Evolutionary conservation across 352 stramenopile genomes (phyloP).

Genomic region (Globisporangium camurandrum): DNA sequence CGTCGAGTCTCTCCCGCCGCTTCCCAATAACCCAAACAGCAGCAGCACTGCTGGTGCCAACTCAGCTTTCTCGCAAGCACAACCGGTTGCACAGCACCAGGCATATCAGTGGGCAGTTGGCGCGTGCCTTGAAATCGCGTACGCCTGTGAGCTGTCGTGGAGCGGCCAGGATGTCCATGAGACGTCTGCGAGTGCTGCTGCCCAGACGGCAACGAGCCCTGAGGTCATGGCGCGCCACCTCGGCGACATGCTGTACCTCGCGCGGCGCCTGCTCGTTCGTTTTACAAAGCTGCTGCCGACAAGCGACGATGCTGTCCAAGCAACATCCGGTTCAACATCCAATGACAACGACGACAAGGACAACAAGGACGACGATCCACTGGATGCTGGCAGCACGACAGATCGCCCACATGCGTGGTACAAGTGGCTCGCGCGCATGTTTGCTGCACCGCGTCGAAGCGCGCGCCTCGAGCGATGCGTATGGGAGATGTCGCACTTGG

Average conservation of each 20-base stretch:
- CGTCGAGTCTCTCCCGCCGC: slow-evolving; percentile 21
- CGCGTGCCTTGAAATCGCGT: slow-evolving; percentile 67
- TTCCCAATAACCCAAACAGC: slow-evolving; percentile 11
- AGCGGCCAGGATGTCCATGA: slow-evolving; percentile 57
- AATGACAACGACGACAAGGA: neutral
- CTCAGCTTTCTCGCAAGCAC: too few species aligned
- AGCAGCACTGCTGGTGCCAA: too few species aligned
- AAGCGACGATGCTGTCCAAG: neutral
- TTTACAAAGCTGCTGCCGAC: slow-evolving; percentile 11
- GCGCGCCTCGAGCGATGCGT: slow-evolving; percentile 46
- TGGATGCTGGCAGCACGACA: neutral
- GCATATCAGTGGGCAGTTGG: slow-evolving; percentile 63
- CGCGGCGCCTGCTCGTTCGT: slow-evolving; percentile 45
- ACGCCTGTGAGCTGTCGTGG: slow-evolving; percentile 69
- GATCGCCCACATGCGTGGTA: slow-evolving; percentile 37
- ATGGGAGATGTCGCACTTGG: slow-evolving; percentile 66
- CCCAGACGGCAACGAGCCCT: slow-evolving; percentile 34
- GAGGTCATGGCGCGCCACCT: slow-evolving; percentile 58
- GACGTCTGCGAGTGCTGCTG: slow-evolving; percentile 33
- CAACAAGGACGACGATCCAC: slow-evolving; percentile 5
- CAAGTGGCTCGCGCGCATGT: slow-evolving; percentile 33
- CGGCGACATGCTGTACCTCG: slow-evolving; percentile 67
- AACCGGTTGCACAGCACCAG: slow-evolving; percentile 41
- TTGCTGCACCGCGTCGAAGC: slow-evolving; percentile 17
- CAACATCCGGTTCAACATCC: neutral